These are phyloP conservation scores for Scenedesmus sp. DNA, from an alignment of 163 green algal species.

Conservation along the genomic window DNA sequence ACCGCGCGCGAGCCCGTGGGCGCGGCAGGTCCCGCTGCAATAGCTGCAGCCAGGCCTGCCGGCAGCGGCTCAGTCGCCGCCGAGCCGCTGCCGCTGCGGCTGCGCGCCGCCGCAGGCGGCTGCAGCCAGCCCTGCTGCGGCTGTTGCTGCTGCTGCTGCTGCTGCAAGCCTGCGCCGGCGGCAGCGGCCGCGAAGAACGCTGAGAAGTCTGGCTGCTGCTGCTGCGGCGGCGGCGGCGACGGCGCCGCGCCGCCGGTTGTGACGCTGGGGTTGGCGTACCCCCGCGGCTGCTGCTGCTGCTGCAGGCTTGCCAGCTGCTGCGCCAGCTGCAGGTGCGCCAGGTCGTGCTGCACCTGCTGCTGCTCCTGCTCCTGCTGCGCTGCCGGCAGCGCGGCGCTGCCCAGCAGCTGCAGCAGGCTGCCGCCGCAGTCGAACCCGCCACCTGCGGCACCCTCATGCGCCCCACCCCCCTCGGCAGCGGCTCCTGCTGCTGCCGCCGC, in stretches of 20 bases:
- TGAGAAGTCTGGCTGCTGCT: not conserved
- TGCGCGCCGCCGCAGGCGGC: not conserved
- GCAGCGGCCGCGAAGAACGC: conserved; percentile 4
- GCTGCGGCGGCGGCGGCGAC: not conserved
- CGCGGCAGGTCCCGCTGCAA: not conserved
- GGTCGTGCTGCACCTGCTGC: not conserved
- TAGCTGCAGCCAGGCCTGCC: not conserved
- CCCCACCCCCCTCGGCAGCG: too few relatives aligned
- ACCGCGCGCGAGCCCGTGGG: too few relatives aligned
- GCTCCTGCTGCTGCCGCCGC: not conserved
- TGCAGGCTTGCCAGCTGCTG: not conserved
- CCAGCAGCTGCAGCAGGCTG: not conserved
- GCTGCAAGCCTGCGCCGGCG: not conserved
- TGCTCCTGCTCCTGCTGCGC: not conserved
- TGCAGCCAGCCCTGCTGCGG: not conserved
- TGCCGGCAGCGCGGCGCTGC: not conserved
- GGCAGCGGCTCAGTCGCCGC: not conserved
- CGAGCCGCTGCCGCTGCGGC: not conserved
- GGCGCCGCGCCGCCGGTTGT: not conserved
- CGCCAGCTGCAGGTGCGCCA: not conserved
- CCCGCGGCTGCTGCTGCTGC: not conserved
- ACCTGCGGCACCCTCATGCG: not conserved
- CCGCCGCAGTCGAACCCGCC: not conserved
- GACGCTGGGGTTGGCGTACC: not conserved
- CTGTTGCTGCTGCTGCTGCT: not conserved